Percentiles rank a stretch among this genome's conserved stretches.
Evolutionary conservation across 140 eudicot genomes (phyloP).

Genomic region (Artemisia princeps): DNA sequence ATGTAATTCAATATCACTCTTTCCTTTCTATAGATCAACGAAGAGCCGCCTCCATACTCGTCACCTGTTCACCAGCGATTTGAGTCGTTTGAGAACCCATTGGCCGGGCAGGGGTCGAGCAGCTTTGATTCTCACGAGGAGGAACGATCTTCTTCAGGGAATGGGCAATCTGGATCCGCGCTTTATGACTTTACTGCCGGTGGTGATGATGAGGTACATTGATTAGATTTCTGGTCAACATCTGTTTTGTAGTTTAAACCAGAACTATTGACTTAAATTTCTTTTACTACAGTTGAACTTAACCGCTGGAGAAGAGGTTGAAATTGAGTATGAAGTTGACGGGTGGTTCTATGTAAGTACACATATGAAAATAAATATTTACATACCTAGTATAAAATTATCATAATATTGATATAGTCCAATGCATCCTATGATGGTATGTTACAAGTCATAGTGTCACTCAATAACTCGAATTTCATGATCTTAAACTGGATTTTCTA

Average conservation of each 20-base stretch:
- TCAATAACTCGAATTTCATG: neutral
- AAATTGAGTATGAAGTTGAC: conserved; percentile 92
- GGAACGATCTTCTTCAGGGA: conserved; percentile 61
- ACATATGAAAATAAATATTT: neutral
- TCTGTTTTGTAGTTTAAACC: neutral
- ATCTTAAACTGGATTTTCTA: neutral
- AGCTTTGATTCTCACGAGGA: conserved; percentile 74
- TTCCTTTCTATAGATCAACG: conserved; percentile 51
- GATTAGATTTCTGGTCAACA: conserved; percentile 13
- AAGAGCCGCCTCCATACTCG: conserved; percentile 92
- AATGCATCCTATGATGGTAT: neutral
- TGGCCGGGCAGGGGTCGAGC: conserved; percentile 66
- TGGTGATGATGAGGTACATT: conserved; percentile 90
- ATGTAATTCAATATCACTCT: conserved; percentile 11
- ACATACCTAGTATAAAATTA: neutral
- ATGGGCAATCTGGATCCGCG: conserved; percentile 59
- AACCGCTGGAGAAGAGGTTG: conserved; percentile 90
- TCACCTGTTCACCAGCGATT: conserved; percentile 66
- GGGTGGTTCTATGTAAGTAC: conserved; percentile 97
- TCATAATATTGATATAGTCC: neutral
- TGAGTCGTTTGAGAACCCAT: conserved; percentile 85
- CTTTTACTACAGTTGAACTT: conserved; percentile 56
- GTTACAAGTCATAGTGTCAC: neutral
- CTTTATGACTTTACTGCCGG: conserved; percentile 97
- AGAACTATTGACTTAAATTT: neutral